Base-by-base conservation (phyloP, 345 rosid genomes). In the Hirschfeldia incana region DNA sequence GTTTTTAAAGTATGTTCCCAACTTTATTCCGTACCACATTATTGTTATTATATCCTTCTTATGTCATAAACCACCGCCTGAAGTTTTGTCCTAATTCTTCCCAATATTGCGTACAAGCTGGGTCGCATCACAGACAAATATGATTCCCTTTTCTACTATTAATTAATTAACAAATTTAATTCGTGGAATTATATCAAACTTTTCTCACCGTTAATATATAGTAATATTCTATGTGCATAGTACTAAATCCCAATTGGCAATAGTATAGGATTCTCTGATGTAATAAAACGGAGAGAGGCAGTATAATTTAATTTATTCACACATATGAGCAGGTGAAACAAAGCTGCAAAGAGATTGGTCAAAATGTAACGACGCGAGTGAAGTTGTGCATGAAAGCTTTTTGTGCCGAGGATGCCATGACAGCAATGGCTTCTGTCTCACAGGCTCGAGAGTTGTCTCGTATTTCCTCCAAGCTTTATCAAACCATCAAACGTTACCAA, bases 331-430 rank as follows among this genome's bases (percentile, higher is more conserved):
- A 94, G 98, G 89, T 89, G 65, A 91, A 85, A 75, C 82, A 88
- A 73, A 89, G 83, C 64, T 82, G 86, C 65, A 81, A 82, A 69
- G 76, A 46, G 34, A 78, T 88, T 6, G 85, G 85, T 16, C 94
- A 86, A 65, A 91, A 88, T 77, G 57, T 85, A 51, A 80, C 92
- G 0, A 85, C 84, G 34, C 84, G 97, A 86, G 84, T 92, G 76
- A 86, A 88, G 71, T 86, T 92, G 13, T 88, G 78, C 68, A 86
- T 85, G 63, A 90, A 87, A 44, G 97, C 97, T 44, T 80, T 87
- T 44, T 78, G 85, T 34, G 84, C 89, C 4, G 80, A 85, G 27
- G 91, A 94, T 64, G 82, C 70, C 5, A 74, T 85, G 15, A 67
- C 86, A 39, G 88, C 91, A 0, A 71, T 68, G 39, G 83, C 88